phyloP scores from a whole-genome alignment of 306 rosid species.

The Fragaria vesca region DNA sequence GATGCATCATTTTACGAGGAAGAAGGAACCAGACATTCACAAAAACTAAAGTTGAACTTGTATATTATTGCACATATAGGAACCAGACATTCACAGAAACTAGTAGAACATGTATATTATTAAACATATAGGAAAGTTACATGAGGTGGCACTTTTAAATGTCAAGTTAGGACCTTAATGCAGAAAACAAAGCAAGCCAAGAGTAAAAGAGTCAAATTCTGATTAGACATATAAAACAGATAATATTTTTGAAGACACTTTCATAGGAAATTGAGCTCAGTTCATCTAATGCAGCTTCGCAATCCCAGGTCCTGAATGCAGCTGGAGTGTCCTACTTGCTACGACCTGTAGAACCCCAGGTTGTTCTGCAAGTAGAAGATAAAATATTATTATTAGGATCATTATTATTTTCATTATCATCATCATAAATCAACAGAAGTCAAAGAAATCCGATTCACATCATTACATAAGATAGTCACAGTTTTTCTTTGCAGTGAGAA shows the following conservation, averaged over 20 bases:
- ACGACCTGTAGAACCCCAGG: conserved; percentile 97
- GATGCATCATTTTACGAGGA: background rate
- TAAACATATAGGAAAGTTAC: background rate
- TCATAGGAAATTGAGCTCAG: background rate
- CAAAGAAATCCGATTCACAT: background rate
- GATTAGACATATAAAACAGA: background rate
- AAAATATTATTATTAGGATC: background rate
- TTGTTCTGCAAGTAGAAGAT: conserved; percentile 51
- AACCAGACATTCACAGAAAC: background rate
- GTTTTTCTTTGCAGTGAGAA: background rate
- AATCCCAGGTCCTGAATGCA: conserved; percentile 53
- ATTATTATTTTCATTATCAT: background rate
- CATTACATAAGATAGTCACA: background rate
- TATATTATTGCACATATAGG: background rate
- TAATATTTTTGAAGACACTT: background rate
- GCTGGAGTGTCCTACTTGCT: conserved; percentile 57
- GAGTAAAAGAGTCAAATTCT: background rate
- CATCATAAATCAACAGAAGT: background rate
- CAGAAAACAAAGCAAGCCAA: background rate
- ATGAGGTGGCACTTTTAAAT: background rate
- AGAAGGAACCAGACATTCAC: no score
- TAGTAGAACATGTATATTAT: background rate
- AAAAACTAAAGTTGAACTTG: background rate
- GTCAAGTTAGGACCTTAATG: background rate
- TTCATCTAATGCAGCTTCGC: conserved; percentile 9